phyloP scores from a whole-genome alignment of 805 yeast species.

The Saccharomycodes ludwigii region DNA sequence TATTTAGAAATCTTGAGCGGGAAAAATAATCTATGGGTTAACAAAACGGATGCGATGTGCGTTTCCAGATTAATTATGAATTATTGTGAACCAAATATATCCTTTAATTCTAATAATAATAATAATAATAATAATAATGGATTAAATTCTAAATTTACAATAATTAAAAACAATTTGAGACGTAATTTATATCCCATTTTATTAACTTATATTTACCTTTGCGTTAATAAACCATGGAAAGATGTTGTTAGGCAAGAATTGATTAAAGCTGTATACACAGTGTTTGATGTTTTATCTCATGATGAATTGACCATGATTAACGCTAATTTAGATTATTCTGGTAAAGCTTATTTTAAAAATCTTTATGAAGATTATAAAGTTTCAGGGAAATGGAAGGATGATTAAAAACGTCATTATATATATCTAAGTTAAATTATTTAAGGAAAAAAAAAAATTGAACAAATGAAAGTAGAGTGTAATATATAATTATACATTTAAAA shows the following conservation, averaged over 20 bases:
- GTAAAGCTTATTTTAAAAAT: constrained; percentile 53
- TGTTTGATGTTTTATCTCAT: constrained; percentile 59
- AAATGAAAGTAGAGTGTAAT: too few relatives aligned
- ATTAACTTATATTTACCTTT: constrained; percentile 43
- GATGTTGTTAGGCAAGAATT: constrained; percentile 35
- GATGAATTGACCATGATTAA: constrained; percentile 53
- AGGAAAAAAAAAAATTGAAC: neutral
- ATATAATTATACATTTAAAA: too few relatives aligned
- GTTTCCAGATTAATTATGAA: constrained; percentile 49
- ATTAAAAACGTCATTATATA: constrained; percentile 15
- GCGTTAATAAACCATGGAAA: constrained; percentile 38
- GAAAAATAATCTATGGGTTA: too few relatives aligned
- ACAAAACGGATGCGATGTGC: too few relatives aligned
- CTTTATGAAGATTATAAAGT: constrained; percentile 63
- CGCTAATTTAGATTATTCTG: constrained; percentile 53
- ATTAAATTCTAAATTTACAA: constrained; percentile 42
- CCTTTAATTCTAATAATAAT: constrained; percentile 16
- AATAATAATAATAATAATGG: constrained; percentile 22
- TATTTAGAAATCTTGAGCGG: constrained; percentile 36
- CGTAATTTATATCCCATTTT: constrained; percentile 44
- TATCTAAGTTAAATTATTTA: neutral
- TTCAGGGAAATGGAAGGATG: constrained; percentile 73
- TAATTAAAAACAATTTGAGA: constrained; percentile 49
- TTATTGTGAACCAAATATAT: constrained; percentile 58
- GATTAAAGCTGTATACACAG: constrained; percentile 41